Evolutionary conservation across 1,139 yeast species (phyloP), one percentile per base, ranked within the genome.

Genomic region (Geotrichum aggregatum): DNA sequence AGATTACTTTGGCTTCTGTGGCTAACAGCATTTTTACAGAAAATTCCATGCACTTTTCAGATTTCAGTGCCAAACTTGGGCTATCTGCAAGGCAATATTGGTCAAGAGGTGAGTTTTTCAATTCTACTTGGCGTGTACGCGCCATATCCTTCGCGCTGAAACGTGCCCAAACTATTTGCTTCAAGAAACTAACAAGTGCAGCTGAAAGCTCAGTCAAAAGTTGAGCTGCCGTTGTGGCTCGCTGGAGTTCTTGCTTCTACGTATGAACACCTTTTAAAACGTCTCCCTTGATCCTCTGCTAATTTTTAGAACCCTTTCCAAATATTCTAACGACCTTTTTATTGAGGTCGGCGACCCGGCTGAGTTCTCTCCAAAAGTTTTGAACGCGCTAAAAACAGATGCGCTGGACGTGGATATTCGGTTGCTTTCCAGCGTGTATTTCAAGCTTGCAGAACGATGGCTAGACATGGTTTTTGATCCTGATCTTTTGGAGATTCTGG

Each of bases 191-290:
- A 33, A 44, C 43, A 36, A 8, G 19, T 11, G 7, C 43, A 81
- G 57, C 76, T 87, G 16, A 71, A 74, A 52, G 76, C 80, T 61
- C 84, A 82, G 42, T 76, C 95, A 1, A 83, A 82, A 62, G 66
- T 88, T 3, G 94, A 87, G 55, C 73, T 92, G 40, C 98, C 98
- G 0, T 68, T 89, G 33, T 92, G 98, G 98, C 70, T 92, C 45
- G 95, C 96, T 0, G 83, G 82, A 58, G 78, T 86, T 3, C 70
- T 92, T 41, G 96, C 95, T 1, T 50, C 60, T 22, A 56, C 60
- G 60, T 59, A 73, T 76, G 38, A 56, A 14, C 16, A n/a, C 3
- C 35, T 6, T 33, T 11, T 33, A 11, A 4, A 33, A 14, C 35
- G 16, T 6, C 35, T 13, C 13, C 11, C 11, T 11, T 14, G 36